Evolutionary conservation across 768 basidiomycete species (phyloP).

Genomic region (Candolleomyces eurysporus): DNA sequence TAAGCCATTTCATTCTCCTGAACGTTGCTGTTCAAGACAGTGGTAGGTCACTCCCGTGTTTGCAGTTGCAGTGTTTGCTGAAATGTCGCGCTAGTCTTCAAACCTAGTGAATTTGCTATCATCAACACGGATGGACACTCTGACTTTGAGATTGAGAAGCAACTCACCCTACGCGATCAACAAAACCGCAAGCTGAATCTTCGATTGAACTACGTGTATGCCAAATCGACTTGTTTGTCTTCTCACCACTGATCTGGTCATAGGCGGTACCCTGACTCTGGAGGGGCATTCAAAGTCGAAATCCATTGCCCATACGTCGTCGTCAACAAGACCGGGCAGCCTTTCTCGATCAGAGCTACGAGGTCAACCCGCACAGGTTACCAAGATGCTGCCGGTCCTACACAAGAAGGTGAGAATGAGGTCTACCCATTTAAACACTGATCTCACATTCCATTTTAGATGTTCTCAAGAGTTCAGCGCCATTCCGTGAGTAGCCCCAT

Average conservation of each 20-base stretch:
- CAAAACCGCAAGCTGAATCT: slow-evolving; percentile 76
- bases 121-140: slow-evolving; percentile 93
- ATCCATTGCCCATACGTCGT: slow-evolving; percentile 89
- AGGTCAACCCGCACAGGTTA: slow-evolving; percentile 60
- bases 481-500: slow-evolving; percentile 68
- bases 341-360: slow-evolving; percentile 69
- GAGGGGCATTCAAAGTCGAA: slow-evolving; percentile 95
- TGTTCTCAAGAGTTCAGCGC: slow-evolving; percentile 48
- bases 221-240: slow-evolving; percentile 3
- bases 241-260: not conserved
- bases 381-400: slow-evolving; percentile 85
- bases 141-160: slow-evolving; percentile 81
- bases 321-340: slow-evolving; percentile 88
- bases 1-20: slow-evolving; percentile 84
- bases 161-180: slow-evolving; percentile 69
- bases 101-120: slow-evolving; percentile 94
- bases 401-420: slow-evolving; percentile 48
- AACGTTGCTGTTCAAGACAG: slow-evolving; percentile 92
- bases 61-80: not conserved
- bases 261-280: slow-evolving; percentile 82
- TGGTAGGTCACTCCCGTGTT: slow-evolving; percentile 38
- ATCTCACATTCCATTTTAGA: slow-evolving; percentile 9
- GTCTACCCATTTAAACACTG: not conserved
- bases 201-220: slow-evolving; percentile 87
- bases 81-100: slow-evolving; percentile 57